Evolutionary conservation across 176 grass and related monocot species (phyloP).

Genomic region (Areca catechu): DNA sequence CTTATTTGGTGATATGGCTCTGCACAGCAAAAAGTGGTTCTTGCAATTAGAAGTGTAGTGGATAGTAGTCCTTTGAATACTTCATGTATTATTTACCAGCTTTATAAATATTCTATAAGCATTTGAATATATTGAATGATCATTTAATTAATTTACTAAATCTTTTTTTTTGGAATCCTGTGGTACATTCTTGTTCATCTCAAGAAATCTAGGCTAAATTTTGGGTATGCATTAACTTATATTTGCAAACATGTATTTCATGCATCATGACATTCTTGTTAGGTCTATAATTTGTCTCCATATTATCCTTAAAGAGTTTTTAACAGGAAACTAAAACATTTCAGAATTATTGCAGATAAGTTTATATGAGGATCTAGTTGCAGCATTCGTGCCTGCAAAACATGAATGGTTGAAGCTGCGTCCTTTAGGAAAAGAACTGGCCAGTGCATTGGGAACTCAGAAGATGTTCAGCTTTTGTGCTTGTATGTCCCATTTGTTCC

Average conservation of each 20-base stretch:
- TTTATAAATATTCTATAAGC: no score
- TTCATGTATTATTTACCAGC: no score
- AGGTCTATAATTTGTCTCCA: neutral
- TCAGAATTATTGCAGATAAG: conserved; percentile 64
- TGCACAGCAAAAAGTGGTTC: no score
- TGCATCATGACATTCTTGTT: conserved; percentile 4
- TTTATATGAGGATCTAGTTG: conserved; percentile 92
- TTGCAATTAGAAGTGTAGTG: no score
- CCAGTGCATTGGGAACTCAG: conserved; percentile 56
- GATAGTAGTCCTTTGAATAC: no score
- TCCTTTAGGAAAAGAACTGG: conserved; percentile 58
- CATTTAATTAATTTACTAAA: no score
- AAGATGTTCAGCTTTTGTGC: conserved; percentile 93
- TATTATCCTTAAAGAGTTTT: conserved; percentile 1
- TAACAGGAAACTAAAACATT: conserved; percentile 16
- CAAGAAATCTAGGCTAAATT: no score
- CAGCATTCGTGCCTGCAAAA: conserved; percentile 69
- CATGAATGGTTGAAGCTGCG: conserved; percentile 70
- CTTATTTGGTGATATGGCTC: no score
- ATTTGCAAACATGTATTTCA: neutral
- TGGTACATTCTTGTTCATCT: no score
- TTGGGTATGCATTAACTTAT: no score
- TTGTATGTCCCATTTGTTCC: conserved; percentile 29
- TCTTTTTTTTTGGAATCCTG: no score
- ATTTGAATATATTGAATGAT: no score